Evolutionary conservation across 2,329 filamentous ascomycete genomes (phyloP), one percentile per base, ranked within the genome.

Genomic region (Saccharata proteae): DNA sequence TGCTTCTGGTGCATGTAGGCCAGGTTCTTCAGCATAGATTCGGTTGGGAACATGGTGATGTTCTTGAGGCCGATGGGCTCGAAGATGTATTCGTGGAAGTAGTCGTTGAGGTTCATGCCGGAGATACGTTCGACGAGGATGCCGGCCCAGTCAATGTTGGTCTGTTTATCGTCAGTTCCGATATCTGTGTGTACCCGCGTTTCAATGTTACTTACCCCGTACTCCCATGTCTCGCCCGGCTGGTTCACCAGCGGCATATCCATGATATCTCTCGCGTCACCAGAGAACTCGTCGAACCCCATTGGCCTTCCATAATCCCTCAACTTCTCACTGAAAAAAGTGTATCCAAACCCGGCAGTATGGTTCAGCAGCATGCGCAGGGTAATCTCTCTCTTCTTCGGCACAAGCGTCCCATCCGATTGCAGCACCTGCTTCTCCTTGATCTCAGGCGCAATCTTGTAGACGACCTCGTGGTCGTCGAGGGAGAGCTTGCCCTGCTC

Each of bases 171-270:
- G 33, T 36, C 29, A 23, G 21, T 7, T 26, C 9, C 13, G 6
- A 12, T 10, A 14, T 17, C 4, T n/a, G 20, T 26, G 25, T 12
- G 2, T 14, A 14, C n/a, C n/a, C n/a, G n/a, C n/a, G 10, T 19
- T 6, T 12, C 10, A 16, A 16, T 15, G n/a, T 12, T 13, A 9
- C 48, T 37, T 43, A 58, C 52, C 2, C 54, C 53, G 26, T 80
- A 79, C 35, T 71, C 62, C 69, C 71, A 80, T 3, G 57, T 57
- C 15, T 66, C 62, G 0, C 75, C 75, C 0, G 77, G 76, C 40
- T 80, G 72, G 40, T 75, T 72, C 1, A 78, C 47, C 11, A 81
- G 49, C 1, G 74, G 69, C 35, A 52, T 48, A 9, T 53, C 46
- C 20, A 63, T 43, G 25, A 77, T 55, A 15, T 71, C 72, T 18